Percentiles rank a stretch among this genome's conserved stretches.
phyloP scores from a whole-genome alignment of 495 filamentous ascomycete genomes.

The Aspergillus indologenus region DNA sequence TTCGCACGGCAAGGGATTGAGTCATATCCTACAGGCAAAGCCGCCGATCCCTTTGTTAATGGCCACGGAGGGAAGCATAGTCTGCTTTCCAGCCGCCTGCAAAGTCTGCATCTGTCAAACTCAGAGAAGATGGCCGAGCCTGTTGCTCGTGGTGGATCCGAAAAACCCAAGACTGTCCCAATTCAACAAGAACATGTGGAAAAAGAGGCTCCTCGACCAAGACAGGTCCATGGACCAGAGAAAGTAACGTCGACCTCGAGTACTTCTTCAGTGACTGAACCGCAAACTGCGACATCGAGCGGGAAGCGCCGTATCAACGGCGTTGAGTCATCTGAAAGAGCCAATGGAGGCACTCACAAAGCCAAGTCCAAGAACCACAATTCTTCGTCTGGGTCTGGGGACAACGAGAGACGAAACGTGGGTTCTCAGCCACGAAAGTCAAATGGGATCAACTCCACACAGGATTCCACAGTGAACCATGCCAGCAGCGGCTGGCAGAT shows the following conservation, averaged over 20 bases:
- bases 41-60: constrained; percentile 15
- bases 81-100: constrained; percentile 38
- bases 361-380: constrained; percentile 35
- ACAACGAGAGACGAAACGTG: constrained; percentile 32
- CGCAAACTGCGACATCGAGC: constrained; percentile 26
- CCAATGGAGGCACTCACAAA: constrained; percentile 37
- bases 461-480: constrained; percentile 29
- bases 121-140: constrained; percentile 32
- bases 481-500: constrained; percentile 46
- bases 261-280: constrained; percentile 20
- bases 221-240: constrained; percentile 32
- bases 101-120: constrained; percentile 39
- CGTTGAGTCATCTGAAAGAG: constrained; percentile 33
- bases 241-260: constrained; percentile 24
- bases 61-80: constrained; percentile 27
- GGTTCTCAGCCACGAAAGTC: constrained; percentile 33
- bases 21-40: constrained; percentile 19
- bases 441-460: constrained; percentile 26
- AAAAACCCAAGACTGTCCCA: constrained; percentile 27
- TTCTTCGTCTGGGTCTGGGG: constrained; percentile 20
- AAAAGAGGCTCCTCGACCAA: constrained; percentile 32
- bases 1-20: constrained; percentile 32
- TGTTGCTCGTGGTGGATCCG: constrained; percentile 25
- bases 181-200: constrained; percentile 20
- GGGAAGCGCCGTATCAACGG: constrained; percentile 34